A percentile compares a stretch with the other conserved stretches of the same genome.
Conservation (phyloP, 75 land plant species). For the Cunninghamia lanceolata region DNA sequence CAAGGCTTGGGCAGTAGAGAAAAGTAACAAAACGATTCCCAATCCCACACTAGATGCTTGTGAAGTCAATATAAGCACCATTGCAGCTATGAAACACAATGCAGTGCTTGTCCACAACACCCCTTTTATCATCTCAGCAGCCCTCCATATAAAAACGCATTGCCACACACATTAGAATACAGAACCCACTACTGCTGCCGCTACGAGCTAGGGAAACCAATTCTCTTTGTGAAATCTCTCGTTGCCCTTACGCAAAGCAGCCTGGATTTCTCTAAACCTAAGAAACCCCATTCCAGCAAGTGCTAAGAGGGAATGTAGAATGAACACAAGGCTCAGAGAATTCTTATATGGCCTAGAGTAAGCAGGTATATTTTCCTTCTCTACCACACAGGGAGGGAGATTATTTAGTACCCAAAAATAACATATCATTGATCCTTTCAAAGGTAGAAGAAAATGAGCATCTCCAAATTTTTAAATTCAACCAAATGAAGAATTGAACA, state of each 20-base stretch:
- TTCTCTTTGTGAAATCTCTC: constrained; percentile 18
- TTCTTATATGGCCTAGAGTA: constrained; percentile 18
- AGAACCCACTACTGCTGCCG: constrained; percentile 43
- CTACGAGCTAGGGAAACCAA: constrained; percentile 72
- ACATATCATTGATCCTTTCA: not conserved
- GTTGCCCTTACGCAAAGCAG: constrained; percentile 13
- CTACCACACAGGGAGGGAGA: not conserved
- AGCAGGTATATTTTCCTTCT: not conserved
- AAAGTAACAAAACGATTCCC: constrained; percentile 43
- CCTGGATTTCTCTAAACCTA: constrained; percentile 18
- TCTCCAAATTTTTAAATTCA: not conserved
- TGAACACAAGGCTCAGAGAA: constrained; percentile 36
- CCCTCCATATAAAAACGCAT: constrained; percentile 46
- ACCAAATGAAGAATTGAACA: too few relatives aligned
- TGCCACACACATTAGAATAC: constrained; percentile 28
- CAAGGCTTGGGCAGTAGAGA: constrained; percentile 53
- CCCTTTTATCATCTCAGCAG: constrained; percentile 50
- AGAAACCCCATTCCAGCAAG: constrained; percentile 39
- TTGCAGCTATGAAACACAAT: constrained; percentile 39
- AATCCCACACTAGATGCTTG: constrained; percentile 42
- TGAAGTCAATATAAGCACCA: constrained; percentile 59
- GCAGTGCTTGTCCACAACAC: constrained; percentile 47
- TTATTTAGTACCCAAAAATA: not conserved
- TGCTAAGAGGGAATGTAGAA: constrained; percentile 37
- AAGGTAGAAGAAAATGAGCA: not conserved